Evolutionary conservation across 257 asterid genomes (phyloP).

Genomic region (Vinca minor): DNA sequence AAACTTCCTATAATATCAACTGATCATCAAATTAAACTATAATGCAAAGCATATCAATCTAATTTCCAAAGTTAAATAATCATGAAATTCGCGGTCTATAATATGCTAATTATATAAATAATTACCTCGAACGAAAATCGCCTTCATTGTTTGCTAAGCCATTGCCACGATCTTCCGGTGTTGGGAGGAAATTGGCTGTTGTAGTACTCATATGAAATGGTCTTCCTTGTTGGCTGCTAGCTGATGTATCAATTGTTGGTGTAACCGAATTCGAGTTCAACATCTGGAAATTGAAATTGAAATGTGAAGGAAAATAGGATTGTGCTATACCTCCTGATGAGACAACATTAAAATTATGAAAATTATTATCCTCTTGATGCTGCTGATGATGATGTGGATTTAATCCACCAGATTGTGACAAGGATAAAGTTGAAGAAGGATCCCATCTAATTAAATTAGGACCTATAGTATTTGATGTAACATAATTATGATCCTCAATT

Average conservation of each 20-base stretch:
- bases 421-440: slow-evolving; percentile 52
- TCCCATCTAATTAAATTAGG: slow-evolving; percentile 55
- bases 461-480: no score
- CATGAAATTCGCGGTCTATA: neutral
- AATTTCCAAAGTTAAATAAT: slow-evolving; percentile 1
- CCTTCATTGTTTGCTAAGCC: slow-evolving; percentile 17
- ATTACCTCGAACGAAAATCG: slow-evolving; percentile 21
- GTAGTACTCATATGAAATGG: slow-evolving; percentile 39
- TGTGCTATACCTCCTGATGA: slow-evolving; percentile 31
- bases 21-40: neutral
- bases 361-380: slow-evolving; percentile 22
- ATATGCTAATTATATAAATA: no score
- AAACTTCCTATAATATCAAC: neutral
- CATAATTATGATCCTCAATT: no score
- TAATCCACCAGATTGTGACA: slow-evolving; percentile 37
- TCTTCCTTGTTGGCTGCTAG: slow-evolving; percentile 24
- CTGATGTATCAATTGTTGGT: slow-evolving; percentile 17
- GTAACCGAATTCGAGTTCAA: slow-evolving; percentile 21
- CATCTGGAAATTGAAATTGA: slow-evolving; percentile 32
- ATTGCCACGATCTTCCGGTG: slow-evolving; percentile 27
- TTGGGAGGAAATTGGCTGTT: slow-evolving; percentile 47
- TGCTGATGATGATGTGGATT: slow-evolving; percentile 25
- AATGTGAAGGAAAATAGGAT: slow-evolving; percentile 42
- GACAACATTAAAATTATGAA: slow-evolving; percentile 39
- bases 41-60: neutral